phyloP scores from a whole-genome alignment of 208 protist species.

The Leishmania guyanensis region DNA sequence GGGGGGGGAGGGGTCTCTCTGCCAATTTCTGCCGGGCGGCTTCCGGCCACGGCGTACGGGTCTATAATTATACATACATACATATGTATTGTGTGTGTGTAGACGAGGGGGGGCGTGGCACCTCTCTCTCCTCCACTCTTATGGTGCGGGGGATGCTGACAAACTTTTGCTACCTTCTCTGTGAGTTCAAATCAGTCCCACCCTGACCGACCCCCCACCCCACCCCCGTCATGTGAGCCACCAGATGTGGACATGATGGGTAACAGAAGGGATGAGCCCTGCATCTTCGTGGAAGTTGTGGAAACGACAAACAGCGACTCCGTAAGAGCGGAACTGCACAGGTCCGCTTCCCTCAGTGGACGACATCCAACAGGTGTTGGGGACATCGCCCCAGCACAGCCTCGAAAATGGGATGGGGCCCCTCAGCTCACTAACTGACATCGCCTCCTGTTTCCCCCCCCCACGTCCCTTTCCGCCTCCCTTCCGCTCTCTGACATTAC shows the following conservation, averaged over 20 bases:
- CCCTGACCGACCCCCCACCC: neutral
- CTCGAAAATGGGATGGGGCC: neutral
- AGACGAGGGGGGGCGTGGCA: too few species aligned
- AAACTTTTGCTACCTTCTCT: too few species aligned
- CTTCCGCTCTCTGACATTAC: neutral
- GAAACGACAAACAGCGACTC: neutral
- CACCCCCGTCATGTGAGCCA: neutral
- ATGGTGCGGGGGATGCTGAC: too few species aligned
- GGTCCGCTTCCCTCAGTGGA: neutral
- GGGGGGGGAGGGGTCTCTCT: too few species aligned
- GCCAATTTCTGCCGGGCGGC: too few species aligned
- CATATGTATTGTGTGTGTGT: too few species aligned
- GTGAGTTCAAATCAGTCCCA: too few species aligned
- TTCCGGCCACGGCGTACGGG: too few species aligned
- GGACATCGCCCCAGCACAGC: neutral
- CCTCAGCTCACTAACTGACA: too few species aligned
- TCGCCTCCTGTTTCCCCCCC: neutral
- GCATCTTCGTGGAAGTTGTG: neutral
- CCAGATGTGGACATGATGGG: neutral
- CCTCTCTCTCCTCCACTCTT: too few species aligned
- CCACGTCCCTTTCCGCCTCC: too few species aligned
- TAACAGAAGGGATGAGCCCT: neutral
- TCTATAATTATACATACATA: too few species aligned
- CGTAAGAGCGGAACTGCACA: neutral
- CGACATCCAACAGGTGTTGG: neutral